Base-by-base conservation (phyloP, 2,329 filamentous ascomycete species). In the Colletotrichum coccodes region DNA sequence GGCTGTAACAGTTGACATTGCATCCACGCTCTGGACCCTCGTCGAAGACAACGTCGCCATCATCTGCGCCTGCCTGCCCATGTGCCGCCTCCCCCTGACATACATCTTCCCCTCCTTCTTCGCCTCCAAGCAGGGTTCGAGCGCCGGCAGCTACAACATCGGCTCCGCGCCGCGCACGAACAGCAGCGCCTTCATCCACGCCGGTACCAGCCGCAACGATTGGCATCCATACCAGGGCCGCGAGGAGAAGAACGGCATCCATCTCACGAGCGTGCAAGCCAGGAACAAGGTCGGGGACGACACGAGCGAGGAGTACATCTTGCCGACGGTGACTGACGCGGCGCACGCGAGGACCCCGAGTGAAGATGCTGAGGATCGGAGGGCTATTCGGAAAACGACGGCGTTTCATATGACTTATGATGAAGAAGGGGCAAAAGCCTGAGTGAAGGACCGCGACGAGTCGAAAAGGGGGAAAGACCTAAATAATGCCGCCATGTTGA, bases 11-110 rank as follows among this genome's bases (percentile, higher is more conserved):
- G 70, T 63, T 7, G 64, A 71, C 5, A 73, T 75, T 1, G 59
- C 65, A 18, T 71, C 70, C 1, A 72, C 76, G 3, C 74, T 75
- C 16, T 76, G 74, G 75, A 73, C 73, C 1, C 71, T 74, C 0
- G 71, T 75, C 11, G 73, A 76, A 52, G 57, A 66, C 2, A 70
- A 73, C 46, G 70, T 70, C 12, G 73, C 71, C 21, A 76, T 76
- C 40, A 66, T 75, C 21, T 76, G 75, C 54, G 73, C 72, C 9
- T 73, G 72, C 28, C 68, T 75, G 21, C 74, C 74, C 14, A 72
- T 75, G 53, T 81, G 80, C 63, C 80, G 79, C 49, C 76, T 79
- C 1, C 77, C 79, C n/a, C 75, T 83, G 16, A 75, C 76, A 54
- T 76, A 75, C 58, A 60, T 82, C 40, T 79, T 81, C 70, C 79